Base-by-base conservation (phyloP, 106 monocot genomes). In the Dioscorea alata region DNA sequence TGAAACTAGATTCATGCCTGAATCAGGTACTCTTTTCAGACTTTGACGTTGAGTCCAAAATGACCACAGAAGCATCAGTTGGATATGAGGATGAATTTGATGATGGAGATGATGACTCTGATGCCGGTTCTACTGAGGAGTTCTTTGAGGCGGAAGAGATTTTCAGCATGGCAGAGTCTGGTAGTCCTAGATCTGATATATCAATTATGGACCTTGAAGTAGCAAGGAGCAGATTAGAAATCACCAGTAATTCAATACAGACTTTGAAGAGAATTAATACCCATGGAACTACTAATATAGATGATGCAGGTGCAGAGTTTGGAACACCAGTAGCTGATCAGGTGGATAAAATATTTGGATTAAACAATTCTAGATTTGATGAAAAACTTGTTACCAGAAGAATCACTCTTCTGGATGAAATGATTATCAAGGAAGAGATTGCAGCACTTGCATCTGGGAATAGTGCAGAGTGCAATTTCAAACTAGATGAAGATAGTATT, bases 1-100 rank as follows among this genome's bases (percentile, higher is more conserved):
- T 92, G 69, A 84, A 71, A 83, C 50, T 9, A 66, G 50, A 75
- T 80, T 74, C 72, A 73, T 99, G 70, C 69, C 84, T 92, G 76
- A 86, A 88, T 80, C 85, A 99, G 97, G 97, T 99, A 90, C 86
- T 78, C 50, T 99, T 99, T 87, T 99, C 92, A 85, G 84, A 92
- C 76, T 75, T 79, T 61, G 86, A 81, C 81, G 71, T 69, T 8
- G 75, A 57, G 60, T 85, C 84, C 49, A 73, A 80, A 63, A 49
- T 73, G 15, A 76, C 52, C 69, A 22, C 69, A 49, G 70, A 76
- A 48, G 66, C 66, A 33, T 73, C 23, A 65, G 51, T 50, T 59
- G 78, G 57, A 64, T 81, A 85, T 65, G 78, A 65, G 13, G 73
- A 84, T 73, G 83, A 81, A 25, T 56, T 61, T 35, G 89, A 92